Percentiles rank a stretch among this genome's conserved stretches.
These are phyloP conservation scores for Chrysoporthe puriensis DNA, from an alignment of 2,329 filamentous ascomycete genomes.

Conservation along the genomic window DNA sequence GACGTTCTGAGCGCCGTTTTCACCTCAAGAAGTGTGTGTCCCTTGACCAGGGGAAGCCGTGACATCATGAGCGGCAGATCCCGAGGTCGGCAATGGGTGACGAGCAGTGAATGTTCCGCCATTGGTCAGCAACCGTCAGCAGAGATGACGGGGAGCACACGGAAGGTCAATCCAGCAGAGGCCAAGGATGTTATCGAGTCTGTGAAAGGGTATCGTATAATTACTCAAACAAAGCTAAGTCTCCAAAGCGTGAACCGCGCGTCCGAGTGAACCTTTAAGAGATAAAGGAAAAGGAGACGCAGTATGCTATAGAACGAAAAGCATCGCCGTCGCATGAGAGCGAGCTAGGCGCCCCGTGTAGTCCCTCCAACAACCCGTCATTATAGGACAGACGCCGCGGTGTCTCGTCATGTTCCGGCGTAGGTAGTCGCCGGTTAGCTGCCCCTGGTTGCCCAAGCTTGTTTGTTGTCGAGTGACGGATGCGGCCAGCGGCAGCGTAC, in stretches of 20 bases:
- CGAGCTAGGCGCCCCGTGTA: not conserved
- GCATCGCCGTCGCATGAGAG: conserved; percentile 14
- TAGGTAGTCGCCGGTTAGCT: not conserved
- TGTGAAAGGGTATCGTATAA: conserved; percentile 29
- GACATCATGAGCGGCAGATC: conserved; percentile 6
- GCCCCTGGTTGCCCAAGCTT: not conserved
- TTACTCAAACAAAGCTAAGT: conserved; percentile 25
- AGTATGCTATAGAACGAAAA: conserved; percentile 18
- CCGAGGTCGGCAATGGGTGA: not conserved
- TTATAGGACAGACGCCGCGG: not conserved
- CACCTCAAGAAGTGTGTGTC: not conserved
- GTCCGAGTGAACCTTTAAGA: conserved; percentile 3
- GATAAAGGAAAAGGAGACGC: conserved; percentile 6
- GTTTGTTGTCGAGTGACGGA: not conserved
- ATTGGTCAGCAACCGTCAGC: not conserved
- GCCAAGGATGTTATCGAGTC: not conserved
- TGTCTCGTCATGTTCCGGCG: conserved; percentile 1
- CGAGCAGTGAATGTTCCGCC: not conserved
- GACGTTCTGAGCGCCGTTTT: not conserved
- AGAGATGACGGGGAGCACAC: not conserved
- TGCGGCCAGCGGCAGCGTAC: not conserved
- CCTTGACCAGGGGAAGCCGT: not conserved
- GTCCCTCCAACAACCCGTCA: conserved; percentile 6
- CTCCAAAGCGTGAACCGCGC: conserved; percentile 18
- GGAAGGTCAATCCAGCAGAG: not conserved